Conservation (phyloP, 345 rosid genomes). For the Conringia planisiliqua region DNA sequence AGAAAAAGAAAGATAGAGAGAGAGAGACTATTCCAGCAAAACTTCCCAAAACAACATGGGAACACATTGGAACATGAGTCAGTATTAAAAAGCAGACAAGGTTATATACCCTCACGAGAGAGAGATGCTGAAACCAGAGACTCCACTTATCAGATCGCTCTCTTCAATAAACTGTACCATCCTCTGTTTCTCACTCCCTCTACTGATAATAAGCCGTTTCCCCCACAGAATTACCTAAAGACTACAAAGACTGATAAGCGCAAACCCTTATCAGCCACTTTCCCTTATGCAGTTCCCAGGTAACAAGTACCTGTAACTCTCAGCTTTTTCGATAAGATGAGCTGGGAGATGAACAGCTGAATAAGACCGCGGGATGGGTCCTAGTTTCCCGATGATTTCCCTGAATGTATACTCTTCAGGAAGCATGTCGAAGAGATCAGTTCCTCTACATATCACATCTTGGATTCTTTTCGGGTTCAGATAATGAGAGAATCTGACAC, state of each 20-base stretch:
- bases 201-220: conserved; percentile 10
- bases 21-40: conserved; percentile 25
- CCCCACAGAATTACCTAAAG: conserved; percentile 4
- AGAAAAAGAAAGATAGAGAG: conserved; percentile 1
- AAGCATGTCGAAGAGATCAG: conserved; percentile 81
- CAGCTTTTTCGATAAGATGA: conserved; percentile 62
- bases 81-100: conserved; percentile 25
- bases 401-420: conserved; percentile 90
- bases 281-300: conserved; percentile 89
- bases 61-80: conserved; percentile 21
- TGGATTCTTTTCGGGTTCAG: conserved; percentile 76
- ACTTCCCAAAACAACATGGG: conserved; percentile 31
- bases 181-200: conserved; percentile 27
- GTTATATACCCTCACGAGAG: conserved; percentile 27
- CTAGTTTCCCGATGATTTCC: conserved; percentile 89
- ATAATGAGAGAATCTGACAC: conserved; percentile 85
- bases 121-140: conserved; percentile 22
- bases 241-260: conserved; percentile 24
- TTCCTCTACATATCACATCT: conserved; percentile 78
- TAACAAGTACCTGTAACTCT: conserved; percentile 65
- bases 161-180: conserved; percentile 21
- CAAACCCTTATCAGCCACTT: conserved; percentile 49
- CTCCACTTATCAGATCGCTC: conserved; percentile 31
- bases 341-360: conserved; percentile 86
- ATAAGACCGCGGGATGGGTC: conserved; percentile 66